Conservation (phyloP, 2,329 filamentous ascomycete species). For the Thyridium curvatum region DNA sequence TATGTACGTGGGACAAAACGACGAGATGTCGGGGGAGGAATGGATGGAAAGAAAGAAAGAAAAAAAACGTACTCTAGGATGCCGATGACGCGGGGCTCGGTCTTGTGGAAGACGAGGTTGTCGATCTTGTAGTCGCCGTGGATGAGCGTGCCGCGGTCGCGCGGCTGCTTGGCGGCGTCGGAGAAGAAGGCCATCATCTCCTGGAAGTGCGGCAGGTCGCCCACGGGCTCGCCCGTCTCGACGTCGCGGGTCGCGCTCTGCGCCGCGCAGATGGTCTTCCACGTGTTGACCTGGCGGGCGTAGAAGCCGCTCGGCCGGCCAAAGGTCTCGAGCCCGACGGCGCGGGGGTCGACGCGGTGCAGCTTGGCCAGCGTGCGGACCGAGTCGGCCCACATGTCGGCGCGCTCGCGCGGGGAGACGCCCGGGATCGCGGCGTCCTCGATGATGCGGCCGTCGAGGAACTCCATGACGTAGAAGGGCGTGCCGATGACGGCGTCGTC, state of each 20-base stretch:
- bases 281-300: conserved; percentile 76
- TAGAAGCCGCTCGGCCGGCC: conserved; percentile 77
- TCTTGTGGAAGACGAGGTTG: conserved; percentile 84
- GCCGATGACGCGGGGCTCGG: conserved; percentile 80
- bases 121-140: conserved; percentile 98
- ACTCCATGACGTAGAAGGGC: conserved; percentile 96
- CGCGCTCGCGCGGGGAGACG: conserved; percentile 61
- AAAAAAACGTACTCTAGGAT: conserved; percentile 67
- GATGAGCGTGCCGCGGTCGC: conserved; percentile 72
- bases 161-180: conserved; percentile 62
- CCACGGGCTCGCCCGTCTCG: conserved; percentile 71
- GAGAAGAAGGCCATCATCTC: conserved; percentile 76
- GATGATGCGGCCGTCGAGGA: conserved; percentile 88
- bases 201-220: conserved; percentile 75
- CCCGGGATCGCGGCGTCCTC: conserved; percentile 79
- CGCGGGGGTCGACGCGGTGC: conserved; percentile 64
- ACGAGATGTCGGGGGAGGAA: not conserved
- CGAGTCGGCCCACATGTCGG: conserved; percentile 79
- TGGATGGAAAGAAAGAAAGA: not conserved
- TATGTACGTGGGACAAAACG: not conserved
- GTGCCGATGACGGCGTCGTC: conserved; percentile 77
- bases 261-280: conserved; percentile 68
- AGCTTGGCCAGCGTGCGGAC: conserved; percentile 78
- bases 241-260: conserved; percentile 72
- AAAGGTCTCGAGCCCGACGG: conserved; percentile 65